Percentiles rank a stretch among this genome's conserved stretches.
phyloP scores from a whole-genome alignment of 169 alveolate genomes.

The Plasmodium malariae region DNA sequence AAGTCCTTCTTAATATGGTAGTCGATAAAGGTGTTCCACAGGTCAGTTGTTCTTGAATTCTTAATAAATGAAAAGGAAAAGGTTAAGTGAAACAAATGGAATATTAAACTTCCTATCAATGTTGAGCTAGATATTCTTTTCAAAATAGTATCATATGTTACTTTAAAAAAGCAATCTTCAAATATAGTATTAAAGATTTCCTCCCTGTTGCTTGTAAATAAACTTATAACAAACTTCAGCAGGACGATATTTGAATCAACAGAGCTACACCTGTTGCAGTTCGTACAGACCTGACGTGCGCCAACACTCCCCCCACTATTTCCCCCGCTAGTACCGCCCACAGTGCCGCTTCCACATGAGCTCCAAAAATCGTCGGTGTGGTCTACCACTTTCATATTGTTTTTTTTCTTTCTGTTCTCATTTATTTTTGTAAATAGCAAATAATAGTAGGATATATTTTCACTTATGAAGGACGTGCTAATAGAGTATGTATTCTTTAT shows the following conservation, averaged over 20 bases:
- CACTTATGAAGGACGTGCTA: constrained; percentile 28
- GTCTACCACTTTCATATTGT: constrained; percentile 1
- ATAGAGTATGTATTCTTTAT: constrained; percentile 43
- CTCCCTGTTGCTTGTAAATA: constrained; percentile 47
- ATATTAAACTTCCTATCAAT: constrained; percentile 56
- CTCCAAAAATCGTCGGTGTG: constrained; percentile 43
- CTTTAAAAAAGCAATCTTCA: constrained; percentile 56
- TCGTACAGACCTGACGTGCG: background rate
- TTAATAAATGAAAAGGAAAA: constrained; percentile 54
- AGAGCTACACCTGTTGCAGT: background rate
- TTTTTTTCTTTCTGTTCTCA: constrained; percentile 55
- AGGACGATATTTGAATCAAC: constrained; percentile 21
- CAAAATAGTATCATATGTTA: background rate
- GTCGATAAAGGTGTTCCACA: constrained; percentile 71
- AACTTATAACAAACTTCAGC: constrained; percentile 33
- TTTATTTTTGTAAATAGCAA: constrained; percentile 26
- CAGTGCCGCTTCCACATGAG: background rate
- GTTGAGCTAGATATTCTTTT: constrained; percentile 53
- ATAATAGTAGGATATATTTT: constrained; percentile 66
- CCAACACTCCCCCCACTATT: too few relatives aligned
- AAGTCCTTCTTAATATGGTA: constrained; percentile 61
- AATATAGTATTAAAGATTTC: constrained; percentile 49
- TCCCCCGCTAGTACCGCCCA: background rate
- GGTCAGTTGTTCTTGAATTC: constrained; percentile 57
- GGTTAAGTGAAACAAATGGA: constrained; percentile 55